A percentile compares a stretch with the other conserved stretches of the same genome.
Evolutionary conservation across 1,139 yeast genomes (phyloP).

Genomic region (Pichia sp.): DNA sequence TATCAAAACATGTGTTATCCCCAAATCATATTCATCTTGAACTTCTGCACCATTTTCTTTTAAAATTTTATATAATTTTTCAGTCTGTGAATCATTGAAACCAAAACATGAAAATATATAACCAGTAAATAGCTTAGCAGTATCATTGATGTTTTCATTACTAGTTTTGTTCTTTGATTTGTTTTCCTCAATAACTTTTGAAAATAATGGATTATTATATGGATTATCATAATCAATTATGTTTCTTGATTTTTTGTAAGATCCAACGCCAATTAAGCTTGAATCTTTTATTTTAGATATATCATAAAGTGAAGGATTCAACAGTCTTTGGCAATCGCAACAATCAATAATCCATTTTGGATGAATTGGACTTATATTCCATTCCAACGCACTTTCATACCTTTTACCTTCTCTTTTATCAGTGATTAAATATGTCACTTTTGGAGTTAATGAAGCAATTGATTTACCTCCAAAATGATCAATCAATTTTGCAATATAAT

Average conservation of each 20-base stretch:
- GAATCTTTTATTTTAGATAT: constrained; percentile 27
- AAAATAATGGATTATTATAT: constrained; percentile 7
- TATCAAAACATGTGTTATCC: constrained; percentile 36
- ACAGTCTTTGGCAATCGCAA: constrained; percentile 50
- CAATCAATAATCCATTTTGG: constrained; percentile 73
- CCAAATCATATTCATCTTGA: constrained; percentile 16
- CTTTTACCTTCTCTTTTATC: constrained; percentile 54
- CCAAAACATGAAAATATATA: constrained; percentile 36
- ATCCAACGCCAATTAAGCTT: constrained; percentile 35
- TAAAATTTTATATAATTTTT: constrained; percentile 35
- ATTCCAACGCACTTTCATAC: constrained; percentile 54
- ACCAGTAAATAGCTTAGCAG: constrained; percentile 31
- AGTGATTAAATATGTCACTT: constrained; percentile 47
- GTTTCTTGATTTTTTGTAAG: constrained; percentile 34
- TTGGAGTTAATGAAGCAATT: constrained; percentile 49
- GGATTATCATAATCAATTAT: constrained; percentile 11
- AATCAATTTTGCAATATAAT: constrained; percentile 36
- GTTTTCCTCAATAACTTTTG: neutral
- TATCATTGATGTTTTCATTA: neutral
- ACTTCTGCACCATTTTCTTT: constrained; percentile 39
- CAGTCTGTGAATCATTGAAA: constrained; percentile 33
- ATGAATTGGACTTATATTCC: constrained; percentile 66
- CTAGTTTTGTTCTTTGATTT: neutral
- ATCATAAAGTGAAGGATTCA: constrained; percentile 46
- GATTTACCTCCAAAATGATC: constrained; percentile 52